Evolutionary conservation across 495 filamentous ascomycete species (phyloP), one percentile per base, ranked within the genome.

Genomic region (Chaetomium tenue): DNA sequence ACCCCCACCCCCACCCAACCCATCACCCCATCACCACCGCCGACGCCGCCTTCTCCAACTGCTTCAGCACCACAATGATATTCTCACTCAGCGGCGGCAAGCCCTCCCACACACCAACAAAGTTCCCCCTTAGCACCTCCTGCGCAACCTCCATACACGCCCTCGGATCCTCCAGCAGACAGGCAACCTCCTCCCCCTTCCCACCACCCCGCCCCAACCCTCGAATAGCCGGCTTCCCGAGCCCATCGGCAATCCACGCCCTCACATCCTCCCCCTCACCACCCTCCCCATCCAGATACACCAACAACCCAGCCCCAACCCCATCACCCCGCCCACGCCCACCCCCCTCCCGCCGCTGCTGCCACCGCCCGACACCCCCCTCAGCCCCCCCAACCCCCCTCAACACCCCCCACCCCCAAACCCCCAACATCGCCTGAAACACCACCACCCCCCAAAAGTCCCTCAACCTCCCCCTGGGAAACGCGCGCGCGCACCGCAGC

Each of bases 81-180:
- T 85, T 87, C 68, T 86, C 84, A 16, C 84, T 93, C 39, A 96
- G 81, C 6, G 82, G 81, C 46, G 90, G 75, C 67, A 98, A 74
- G 1, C 90, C 91, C n/a, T 78, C 79, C 73, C 86, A 81, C 66
- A 87, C 83, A 71, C 82, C 88, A 5, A 94, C 90, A 68, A 79
- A 82, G 68, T 84, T 84, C 6, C 72, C 69, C 26, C 75, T 71
- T 55, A 86, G 72, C 0, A 86, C 72, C 51, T 79, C 75, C 53
- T 81, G 73, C 11, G 79, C 77, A 48, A 78, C 71, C 30, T 74
- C 73, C 72, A 87, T 83, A 2, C 84, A 77, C 0, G 69, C 69
- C 9, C 78, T 70, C 0, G 82, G 78, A 47, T 82, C 76, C 18
- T 76, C 71, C 22, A 85, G 58, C 23, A 65, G 44, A 1, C 73